Conservation (phyloP, 1,284 basidiomycete genomes). For the Sphaerobolus stellatus region DNA sequence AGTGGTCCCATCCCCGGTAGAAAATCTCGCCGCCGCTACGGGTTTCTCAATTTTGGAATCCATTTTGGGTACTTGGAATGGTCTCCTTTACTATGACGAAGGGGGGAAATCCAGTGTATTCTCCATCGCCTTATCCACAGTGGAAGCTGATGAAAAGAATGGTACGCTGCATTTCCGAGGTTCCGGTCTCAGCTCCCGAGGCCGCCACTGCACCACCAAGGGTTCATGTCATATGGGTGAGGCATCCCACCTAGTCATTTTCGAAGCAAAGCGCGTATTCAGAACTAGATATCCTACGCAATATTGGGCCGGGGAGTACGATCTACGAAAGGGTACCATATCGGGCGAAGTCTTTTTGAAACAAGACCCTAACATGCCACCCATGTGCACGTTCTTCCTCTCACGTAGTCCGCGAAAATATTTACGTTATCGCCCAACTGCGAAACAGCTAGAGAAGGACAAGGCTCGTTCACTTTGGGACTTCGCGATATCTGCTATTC, state of each 20-base stretch:
- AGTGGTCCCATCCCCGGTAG: background rate
- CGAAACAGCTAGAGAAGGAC: constrained; percentile 14
- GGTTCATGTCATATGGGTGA: background rate
- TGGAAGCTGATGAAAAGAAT: background rate
- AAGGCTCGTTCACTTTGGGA: constrained; percentile 22
- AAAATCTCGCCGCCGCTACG: no score
- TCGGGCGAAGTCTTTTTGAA: background rate
- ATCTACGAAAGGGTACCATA: background rate
- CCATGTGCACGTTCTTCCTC: background rate
- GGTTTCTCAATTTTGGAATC: no score
- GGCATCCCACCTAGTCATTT: background rate
- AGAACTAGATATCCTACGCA: background rate
- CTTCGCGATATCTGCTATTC: constrained; percentile 22
- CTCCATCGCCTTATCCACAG: background rate
- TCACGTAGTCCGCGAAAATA: background rate
- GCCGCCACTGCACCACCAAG: no score
- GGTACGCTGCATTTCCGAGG: constrained; percentile 20
- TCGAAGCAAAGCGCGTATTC: background rate
- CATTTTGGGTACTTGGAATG: constrained; percentile 1
- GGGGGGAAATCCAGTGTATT: no score
- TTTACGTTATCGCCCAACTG: constrained; percentile 1
- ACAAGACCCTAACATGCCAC: background rate
- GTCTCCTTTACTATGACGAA: no score
- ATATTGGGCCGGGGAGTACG: constrained; percentile 1
- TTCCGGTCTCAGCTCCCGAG: constrained; percentile 17